Base-by-base conservation (phyloP, 2,329 filamentous ascomycete genomes). In the Alternaria viburni region DNA sequence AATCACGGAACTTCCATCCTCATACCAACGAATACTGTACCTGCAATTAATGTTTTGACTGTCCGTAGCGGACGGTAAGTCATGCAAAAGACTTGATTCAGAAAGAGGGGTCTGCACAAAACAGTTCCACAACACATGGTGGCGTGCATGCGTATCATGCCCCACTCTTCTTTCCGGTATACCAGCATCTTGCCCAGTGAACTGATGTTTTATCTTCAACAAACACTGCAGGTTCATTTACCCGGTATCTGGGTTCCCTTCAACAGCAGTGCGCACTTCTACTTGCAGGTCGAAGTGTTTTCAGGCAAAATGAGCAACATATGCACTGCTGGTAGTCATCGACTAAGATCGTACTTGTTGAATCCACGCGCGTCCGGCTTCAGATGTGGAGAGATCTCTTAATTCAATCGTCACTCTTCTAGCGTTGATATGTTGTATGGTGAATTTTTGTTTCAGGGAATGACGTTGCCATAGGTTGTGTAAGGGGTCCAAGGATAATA, bases 71-170 rank as follows among this genome's bases (percentile, higher is more conserved):
- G 36, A 17, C 36, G 15, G 15, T 58, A 51, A 58, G 56, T 25
- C 44, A 62, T 64, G 67, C 64, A 62, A 17, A 46, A n/a, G 30
- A 36, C 63, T 59, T 21, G 56, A 66, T 57, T 41, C 12, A 46
- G 54, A 64, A 44, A 55, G 67, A 64, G 59, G 58, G 58, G 56
- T 61, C 46, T 60, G 61, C 45, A 58, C 25, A 44, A 41, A 26
- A 25, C 45, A 17, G 61, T 69, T 19, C 26, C 52, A 68, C 65
- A 57, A 43, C 51, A 45, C 61, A 59, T 52, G 59, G 65, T 57
- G 63, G 45, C 55, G 57, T 59, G 52, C 60, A 65, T 44, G 49
- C 54, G 55, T 60, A 21, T 21, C 45, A 17, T 46, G 46, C 50
- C 58, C 57, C 59, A 61, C 50, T 32, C 28, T 65, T 57, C 28